Percentiles rank a stretch among this genome's conserved stretches.
phyloP scores from a whole-genome alignment of 2,329 filamentous ascomycete species.

The Penicillium sp. region DNA sequence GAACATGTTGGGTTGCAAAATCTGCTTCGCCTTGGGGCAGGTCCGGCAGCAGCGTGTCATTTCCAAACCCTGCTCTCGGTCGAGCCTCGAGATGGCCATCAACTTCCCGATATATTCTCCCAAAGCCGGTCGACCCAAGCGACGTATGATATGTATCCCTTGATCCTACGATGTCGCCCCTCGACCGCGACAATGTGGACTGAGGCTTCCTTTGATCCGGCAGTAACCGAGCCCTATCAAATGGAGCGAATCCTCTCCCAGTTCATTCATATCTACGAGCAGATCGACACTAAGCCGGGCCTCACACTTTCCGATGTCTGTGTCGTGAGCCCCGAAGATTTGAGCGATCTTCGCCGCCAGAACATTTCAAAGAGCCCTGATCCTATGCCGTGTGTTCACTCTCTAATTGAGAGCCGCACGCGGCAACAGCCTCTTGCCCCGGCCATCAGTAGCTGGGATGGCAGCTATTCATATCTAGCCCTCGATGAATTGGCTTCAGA shows the following conservation, averaged over 20 bases:
- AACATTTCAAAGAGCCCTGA: not conserved
- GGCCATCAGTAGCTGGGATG: slow-evolving; percentile 15
- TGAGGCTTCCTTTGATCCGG: slow-evolving; percentile 15
- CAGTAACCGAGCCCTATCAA: slow-evolving; percentile 6
- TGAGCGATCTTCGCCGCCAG: not conserved
- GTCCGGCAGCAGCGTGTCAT: slow-evolving; percentile 18
- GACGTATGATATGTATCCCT: slow-evolving; percentile 12
- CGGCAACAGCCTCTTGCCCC: not conserved
- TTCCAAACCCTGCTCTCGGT: slow-evolving; percentile 21
- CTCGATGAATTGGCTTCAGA: slow-evolving; percentile 2
- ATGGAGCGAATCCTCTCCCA: slow-evolving; percentile 14
- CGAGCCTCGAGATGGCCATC: slow-evolving; percentile 13
- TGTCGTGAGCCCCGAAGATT: not conserved
- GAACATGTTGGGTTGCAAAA: slow-evolving; percentile 21
- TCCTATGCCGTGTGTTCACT: not conserved
- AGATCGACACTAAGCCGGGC: not conserved
- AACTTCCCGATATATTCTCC: slow-evolving; percentile 7
- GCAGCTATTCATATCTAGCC: slow-evolving; percentile 4
- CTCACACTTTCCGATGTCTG: not conserved
- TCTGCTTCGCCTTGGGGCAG: slow-evolving; percentile 16
- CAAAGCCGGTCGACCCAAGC: slow-evolving; percentile 3
- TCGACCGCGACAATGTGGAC: slow-evolving; percentile 2
- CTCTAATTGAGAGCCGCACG: not conserved
- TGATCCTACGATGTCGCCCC: slow-evolving; percentile 14
- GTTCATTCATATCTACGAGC: slow-evolving; percentile 14